Evolutionary conservation across 257 asterid genomes (phyloP).

Genomic region (Scutellaria baicalensis): DNA sequence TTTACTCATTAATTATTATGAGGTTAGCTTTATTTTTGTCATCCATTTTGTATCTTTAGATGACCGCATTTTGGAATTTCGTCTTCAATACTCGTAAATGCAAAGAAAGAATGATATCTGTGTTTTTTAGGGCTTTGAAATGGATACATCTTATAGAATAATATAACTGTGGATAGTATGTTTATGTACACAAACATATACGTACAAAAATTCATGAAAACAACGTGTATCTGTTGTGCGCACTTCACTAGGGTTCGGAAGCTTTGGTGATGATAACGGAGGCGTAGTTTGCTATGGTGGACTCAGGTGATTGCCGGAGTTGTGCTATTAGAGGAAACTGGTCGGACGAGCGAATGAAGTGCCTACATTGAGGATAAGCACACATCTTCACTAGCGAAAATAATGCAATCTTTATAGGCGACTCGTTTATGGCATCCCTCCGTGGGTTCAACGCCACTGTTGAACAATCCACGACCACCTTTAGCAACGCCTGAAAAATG

Average conservation of each 20-base stretch:
- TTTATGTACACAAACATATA: conserved; percentile 4
- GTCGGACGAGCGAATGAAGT: conserved; percentile 70
- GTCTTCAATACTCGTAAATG: no score
- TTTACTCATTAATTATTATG: not conserved
- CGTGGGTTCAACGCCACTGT: conserved; percentile 67
- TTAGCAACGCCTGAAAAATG: conserved; percentile 65
- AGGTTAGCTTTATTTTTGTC: not conserved
- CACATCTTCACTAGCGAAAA: conserved; percentile 93
- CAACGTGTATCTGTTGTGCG: no score
- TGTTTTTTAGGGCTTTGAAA: no score
- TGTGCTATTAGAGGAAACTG: conserved; percentile 61
- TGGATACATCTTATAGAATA: no score
- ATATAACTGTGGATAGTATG: not conserved
- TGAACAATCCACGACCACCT: conserved; percentile 79
- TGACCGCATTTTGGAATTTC: not conserved
- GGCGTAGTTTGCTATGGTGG: conserved; percentile 84
- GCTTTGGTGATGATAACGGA: conserved; percentile 56
- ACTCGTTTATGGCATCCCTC: conserved; percentile 66
- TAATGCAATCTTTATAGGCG: conserved; percentile 83
- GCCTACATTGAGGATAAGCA: conserved; percentile 81
- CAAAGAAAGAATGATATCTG: no score
- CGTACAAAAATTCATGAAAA: not conserved
- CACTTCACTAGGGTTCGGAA: conserved; percentile 27
- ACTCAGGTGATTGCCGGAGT: conserved; percentile 86
- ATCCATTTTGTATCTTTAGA: not conserved